Conservation (phyloP, 129 eudicot species). For the Tagetes patula region DNA sequence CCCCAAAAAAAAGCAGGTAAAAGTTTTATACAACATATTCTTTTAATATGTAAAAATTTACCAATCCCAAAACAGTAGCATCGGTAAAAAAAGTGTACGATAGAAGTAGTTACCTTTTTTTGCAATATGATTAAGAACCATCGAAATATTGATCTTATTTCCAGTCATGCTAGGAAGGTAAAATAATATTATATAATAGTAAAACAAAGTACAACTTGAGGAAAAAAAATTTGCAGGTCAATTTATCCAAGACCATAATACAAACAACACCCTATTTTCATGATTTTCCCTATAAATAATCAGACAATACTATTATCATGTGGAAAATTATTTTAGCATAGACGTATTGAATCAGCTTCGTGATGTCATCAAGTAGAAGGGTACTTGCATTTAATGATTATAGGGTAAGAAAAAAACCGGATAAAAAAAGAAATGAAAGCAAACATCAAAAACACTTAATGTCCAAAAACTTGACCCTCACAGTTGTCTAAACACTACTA, state of each 20-base stretch:
- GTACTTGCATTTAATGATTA: conserved; percentile 29
- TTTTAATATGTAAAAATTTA: background rate
- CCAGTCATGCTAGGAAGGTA: background rate
- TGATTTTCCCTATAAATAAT: background rate
- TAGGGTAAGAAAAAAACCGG: background rate
- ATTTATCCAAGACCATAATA: background rate
- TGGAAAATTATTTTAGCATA: background rate
- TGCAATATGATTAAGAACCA: background rate
- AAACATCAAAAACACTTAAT: conserved; percentile 20
- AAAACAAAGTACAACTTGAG: background rate
- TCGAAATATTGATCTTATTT: background rate
- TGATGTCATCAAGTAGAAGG: conserved; percentile 22
- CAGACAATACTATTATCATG: background rate
- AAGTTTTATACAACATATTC: background rate
- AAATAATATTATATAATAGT: background rate
- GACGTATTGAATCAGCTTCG: background rate
- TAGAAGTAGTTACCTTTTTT: background rate
- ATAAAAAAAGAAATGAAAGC: conserved; percentile 14
- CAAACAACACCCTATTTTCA: background rate
- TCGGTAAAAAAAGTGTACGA: background rate
- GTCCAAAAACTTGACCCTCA: conserved; percentile 26
- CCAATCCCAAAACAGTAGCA: conserved; percentile 11
- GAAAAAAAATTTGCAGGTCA: background rate
- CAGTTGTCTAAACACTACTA: conserved; percentile 33
- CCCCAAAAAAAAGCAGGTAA: conserved; percentile 24